Percentiles rank a stretch among this genome's conserved stretches.
Evolutionary conservation across 2,329 filamentous ascomycete species (phyloP).

Genomic region (Niveomyces coronatus): DNA sequence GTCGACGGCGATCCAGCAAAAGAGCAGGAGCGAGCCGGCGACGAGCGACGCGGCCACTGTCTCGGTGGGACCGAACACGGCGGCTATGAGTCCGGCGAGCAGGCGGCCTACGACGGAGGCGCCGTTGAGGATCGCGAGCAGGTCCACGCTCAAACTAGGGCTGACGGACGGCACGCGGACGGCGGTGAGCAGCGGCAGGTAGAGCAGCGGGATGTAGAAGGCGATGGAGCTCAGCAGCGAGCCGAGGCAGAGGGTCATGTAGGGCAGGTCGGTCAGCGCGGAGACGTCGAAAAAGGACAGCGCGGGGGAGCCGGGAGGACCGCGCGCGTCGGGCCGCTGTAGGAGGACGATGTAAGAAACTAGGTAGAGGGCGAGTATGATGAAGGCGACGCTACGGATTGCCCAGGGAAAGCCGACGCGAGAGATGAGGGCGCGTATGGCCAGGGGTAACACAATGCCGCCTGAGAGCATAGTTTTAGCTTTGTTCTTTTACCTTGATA

Average conservation of each 20-base stretch:
- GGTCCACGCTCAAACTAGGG: no score
- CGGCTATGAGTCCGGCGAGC: no score
- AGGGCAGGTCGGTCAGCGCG: constrained; percentile 27
- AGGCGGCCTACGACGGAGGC: no score
- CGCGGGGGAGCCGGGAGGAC: neutral
- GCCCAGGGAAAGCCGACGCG: constrained; percentile 46
- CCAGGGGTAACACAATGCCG: constrained; percentile 19
- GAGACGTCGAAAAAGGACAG: constrained; percentile 22
- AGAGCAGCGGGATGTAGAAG: constrained; percentile 40
- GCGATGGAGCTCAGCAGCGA: constrained; percentile 32
- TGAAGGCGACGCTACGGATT: constrained; percentile 32
- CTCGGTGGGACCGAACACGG: no score
- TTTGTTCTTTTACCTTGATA: no score
- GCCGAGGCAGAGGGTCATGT: constrained; percentile 25
- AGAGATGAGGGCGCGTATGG: constrained; percentile 32
- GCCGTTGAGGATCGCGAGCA: no score
- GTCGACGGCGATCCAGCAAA: no score
- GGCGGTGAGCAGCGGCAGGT: no score
- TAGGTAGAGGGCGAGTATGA: constrained; percentile 28
- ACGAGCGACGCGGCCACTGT: no score
- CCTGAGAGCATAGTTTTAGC: constrained; percentile 1
- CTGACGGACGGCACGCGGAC: no score
- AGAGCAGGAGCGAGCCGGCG: no score
- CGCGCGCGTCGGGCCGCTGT: constrained; percentile 29
- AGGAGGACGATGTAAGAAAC: constrained; percentile 13